Evolutionary conservation across 1,139 yeast genomes (phyloP).

Genomic region (Lodderomyces pseudojiufengensis): DNA sequence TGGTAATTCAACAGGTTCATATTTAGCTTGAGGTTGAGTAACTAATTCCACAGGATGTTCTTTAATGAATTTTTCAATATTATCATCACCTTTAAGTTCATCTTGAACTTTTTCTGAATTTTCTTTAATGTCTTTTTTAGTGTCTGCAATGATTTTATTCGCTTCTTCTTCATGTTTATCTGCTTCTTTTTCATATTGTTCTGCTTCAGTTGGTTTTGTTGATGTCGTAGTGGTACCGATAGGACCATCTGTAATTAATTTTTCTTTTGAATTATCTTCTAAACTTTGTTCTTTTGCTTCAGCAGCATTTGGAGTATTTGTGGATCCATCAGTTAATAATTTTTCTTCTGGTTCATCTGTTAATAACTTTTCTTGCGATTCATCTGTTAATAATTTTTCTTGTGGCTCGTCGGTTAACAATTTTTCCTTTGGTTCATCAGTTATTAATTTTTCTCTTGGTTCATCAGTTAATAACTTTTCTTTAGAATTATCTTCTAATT

Average conservation of each 20-base stretch:
- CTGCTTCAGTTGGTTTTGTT: background rate
- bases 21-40: constrained; percentile 31
- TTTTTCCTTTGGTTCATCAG: constrained; percentile 9
- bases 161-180: constrained; percentile 1
- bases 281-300: background rate
- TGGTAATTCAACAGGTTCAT: constrained; percentile 31
- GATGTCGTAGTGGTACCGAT: background rate
- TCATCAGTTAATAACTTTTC: constrained; percentile 10
- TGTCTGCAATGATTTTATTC: constrained; percentile 8
- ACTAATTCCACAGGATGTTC: constrained; percentile 34
- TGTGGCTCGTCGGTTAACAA: constrained; percentile 10
- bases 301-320: background rate
- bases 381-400: constrained; percentile 3
- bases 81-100: constrained; percentile 17
- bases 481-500: constrained; percentile 10
- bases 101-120: constrained; percentile 5
- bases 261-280: constrained; percentile 1
- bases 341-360: constrained; percentile 7
- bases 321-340: background rate
- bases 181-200: constrained; percentile 8
- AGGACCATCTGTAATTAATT: background rate
- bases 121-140: constrained; percentile 2
- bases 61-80: constrained; percentile 23
- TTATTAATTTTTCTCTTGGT: constrained; percentile 6
- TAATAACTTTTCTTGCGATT: constrained; percentile 6